Base-by-base conservation (phyloP, 148 eudicot species). In the Linanthus parryae region DNA sequence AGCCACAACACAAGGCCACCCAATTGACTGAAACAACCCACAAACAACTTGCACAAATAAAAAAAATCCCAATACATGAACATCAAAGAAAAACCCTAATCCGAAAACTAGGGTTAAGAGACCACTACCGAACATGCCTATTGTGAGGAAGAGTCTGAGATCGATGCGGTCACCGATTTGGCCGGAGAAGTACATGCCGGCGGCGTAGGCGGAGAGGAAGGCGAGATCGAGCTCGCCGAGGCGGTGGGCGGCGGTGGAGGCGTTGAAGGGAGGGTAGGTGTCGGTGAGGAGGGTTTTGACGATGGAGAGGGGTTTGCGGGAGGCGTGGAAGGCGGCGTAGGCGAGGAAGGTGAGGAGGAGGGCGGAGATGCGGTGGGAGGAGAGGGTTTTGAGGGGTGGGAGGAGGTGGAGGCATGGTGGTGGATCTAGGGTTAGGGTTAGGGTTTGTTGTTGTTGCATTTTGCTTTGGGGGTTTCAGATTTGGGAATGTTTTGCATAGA, bases 241-340 rank as follows among this genome's bases (percentile, higher is more conserved):
- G 2, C 96, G 71, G 62, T 88, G 96, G 24, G 99, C 80, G 5
- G 95, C 99, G 12, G 50, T 27, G 5, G 83, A 43, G n/a, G 80
- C 90, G 18, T 84, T 76, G 61, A 92, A 92, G 0, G 99, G 99
- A 16, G 77, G 56, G 96, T 96, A 92, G 4, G 70, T 26, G 36
- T 15, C 59, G 27, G 41, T 41, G 16, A 92, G 62, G 1, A 88
- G 62, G 17, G 83, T 77, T 70, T 92, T 88, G 30, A 92, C 99
- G 33, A 92, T 92, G 76, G 85, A 76, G n/a, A 95, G 99, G 27
- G 99, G 96, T 70, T 92, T 92, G 0, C 99, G 88, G 29, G 99
- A 84, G 44, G 99, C 85, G 52, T 92, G 99, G 53, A 92, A 79
- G 8, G 96, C 61, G 24, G 99, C 81, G 69, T 92, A 92, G 19